Base-by-base conservation (phyloP, 768 basidiomycete genomes). In the Leccinellum rugosiceps region DNA sequence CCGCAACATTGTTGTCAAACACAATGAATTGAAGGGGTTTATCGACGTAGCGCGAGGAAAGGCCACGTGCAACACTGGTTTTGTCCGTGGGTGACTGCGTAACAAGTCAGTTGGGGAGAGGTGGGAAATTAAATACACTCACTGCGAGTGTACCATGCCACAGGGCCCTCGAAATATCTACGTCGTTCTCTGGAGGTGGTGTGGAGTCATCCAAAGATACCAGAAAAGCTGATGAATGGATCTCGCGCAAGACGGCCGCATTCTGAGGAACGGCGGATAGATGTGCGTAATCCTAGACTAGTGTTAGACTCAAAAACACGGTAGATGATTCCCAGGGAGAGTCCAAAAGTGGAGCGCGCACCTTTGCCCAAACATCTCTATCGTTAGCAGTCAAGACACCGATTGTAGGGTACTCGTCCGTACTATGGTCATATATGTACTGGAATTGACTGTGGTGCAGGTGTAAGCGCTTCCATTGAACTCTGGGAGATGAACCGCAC, bases 341-440 rank as follows among this genome's bases (percentile, higher is more conserved):
- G 56, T 17, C 11, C 4, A 32, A 25, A 28, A 26, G 25, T 11
- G 1, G 25, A 25, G 19, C 23, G 25, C 71, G 31, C 50, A 91
- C 92, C 79, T 91, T 88, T 6, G 93, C 88, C 95, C 95, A 98
- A 28, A 83, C 67, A 75, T 96, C 93, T 54, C 95, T 83, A 66
- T 92, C 86, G 26, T 87, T 84, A 4, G 88, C 83, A 2, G 89
- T 84, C 65, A 98, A 74, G 11, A 87, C 81, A 23, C 94, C 94
- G 28, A 94, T 81, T 17, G 83, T 85, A 17, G 91, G 85, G 59
- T 87, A 87, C 60, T 82, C 81, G 23, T 80, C 69, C 0, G 69
- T 73, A 11, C 88, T 85, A 64, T 84, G 78, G 48, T 86, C 81
- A 57, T 88, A 85, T 59, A 94, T 87, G 59, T 86, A 68, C 58